phyloP scores from a whole-genome alignment of 2,329 filamentous ascomycete species.

The Fonsecaea monophora region DNA sequence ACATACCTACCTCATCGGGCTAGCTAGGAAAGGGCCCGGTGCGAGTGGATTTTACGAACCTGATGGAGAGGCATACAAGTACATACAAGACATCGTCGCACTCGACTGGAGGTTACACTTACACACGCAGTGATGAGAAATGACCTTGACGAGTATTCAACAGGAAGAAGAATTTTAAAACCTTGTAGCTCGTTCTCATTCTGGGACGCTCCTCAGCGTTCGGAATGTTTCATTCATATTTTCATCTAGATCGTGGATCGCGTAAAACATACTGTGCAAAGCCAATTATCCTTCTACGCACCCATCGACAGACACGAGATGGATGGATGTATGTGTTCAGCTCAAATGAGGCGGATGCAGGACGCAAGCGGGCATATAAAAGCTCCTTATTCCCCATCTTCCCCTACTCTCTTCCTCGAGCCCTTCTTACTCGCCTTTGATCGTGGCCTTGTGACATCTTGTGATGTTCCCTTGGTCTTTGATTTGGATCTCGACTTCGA shows the following conservation, averaged over 20 bases:
- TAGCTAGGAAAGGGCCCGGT: no score
- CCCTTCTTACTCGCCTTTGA: constrained; percentile 3
- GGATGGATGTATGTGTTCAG: background rate
- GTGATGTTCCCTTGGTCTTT: constrained; percentile 6
- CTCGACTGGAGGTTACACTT: no score
- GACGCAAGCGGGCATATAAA: background rate
- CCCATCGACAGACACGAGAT: background rate
- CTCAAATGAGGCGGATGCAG: background rate
- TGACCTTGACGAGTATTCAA: no score
- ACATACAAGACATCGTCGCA: no score
- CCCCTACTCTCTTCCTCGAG: background rate
- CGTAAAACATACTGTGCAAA: background rate
- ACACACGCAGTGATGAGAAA: no score
- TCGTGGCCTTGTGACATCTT: background rate
- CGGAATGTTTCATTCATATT: background rate
- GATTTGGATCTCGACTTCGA: constrained; percentile 9
- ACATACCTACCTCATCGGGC: no score
- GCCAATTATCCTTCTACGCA: background rate
- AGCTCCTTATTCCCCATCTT: background rate
- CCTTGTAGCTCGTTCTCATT: background rate
- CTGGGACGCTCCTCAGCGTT: background rate
- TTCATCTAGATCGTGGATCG: background rate
- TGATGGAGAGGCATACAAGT: no score
- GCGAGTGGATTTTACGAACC: no score
- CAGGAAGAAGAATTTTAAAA: background rate